Evolutionary conservation across 169 alveolate genomes (phyloP), one percentile per base, ranked within the genome.

Genomic region (Plasmodium inui): DNA sequence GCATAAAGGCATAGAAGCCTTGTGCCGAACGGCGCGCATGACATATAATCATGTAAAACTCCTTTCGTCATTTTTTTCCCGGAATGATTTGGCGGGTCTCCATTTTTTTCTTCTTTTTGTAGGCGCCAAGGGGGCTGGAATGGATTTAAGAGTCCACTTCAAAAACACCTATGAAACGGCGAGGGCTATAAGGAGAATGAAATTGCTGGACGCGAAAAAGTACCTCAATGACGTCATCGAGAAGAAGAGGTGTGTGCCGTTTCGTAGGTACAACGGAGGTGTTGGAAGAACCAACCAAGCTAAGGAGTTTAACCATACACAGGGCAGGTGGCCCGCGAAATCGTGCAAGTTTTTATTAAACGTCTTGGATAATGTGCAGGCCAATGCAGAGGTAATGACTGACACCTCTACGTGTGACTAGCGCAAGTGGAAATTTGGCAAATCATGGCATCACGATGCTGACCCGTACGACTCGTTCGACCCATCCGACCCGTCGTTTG

Each of bases 261-360:
- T 98, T 97, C 98, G 98, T 84, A 98, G 98, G 96, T 98, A 95
- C 97, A 98, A 97, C 95, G 99, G 99, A 72, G 99, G 99, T 71
- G 98, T 98, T 34, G 99, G 99, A 84, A 98, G 99, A 94, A 97
- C 99, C 61, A 99, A 99, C 34, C 99, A 99, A 97, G 99, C 99
- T 70, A 98, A 98, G 96, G 98, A 95, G 93, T 98, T 97, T 96
- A 98, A 98, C 89, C 96, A 94, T 91, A 98, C 99, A 30, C 99
- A 98, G 96, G 99, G 99, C 34, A 97, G 99, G 92, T 99, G 99
- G 99, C 99, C 99, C 14, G 99, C 97, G 84, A 99, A 99, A 96
- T 97, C 99, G 17, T 98, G 99, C 94, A 98, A 97, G 95, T 92
- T 98, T 95, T 92, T 99, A 28, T 92, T 98, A 86, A 98, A 97